These are phyloP conservation scores for Gonapodya prolifera DNA, from an alignment of 192 early-diverging fungal genomes.

Conservation along the genomic window DNA sequence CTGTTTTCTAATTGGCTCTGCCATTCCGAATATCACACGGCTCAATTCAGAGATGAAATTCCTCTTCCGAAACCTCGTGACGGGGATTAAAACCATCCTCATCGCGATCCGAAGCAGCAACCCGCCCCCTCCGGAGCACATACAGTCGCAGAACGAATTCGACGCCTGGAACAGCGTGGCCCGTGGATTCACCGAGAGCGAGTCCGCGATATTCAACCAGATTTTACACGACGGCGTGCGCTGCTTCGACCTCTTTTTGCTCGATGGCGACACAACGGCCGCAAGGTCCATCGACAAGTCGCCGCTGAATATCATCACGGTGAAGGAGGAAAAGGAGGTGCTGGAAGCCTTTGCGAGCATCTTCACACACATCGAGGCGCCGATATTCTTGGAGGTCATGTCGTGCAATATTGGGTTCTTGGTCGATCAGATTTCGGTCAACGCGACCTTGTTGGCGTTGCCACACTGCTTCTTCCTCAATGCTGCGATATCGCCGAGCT, in stretches of 20 bases:
- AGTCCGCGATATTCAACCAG: slow-evolving; percentile 55
- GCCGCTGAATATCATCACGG: slow-evolving; percentile 3
- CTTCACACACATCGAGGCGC: slow-evolving; percentile 71
- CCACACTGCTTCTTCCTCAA: slow-evolving; percentile 79
- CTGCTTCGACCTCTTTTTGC: slow-evolving; percentile 71
- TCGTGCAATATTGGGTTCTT: slow-evolving; percentile 73
- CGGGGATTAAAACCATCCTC: slow-evolving; percentile 72
- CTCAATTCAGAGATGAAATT: slow-evolving; percentile 59
- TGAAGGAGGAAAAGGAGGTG: slow-evolving; percentile 84
- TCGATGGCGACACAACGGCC: slow-evolving; percentile 29
- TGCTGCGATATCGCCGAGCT: slow-evolving; percentile 61
- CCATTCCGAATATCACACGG: neutral
- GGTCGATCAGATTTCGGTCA: slow-evolving; percentile 68
- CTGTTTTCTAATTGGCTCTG: neutral
- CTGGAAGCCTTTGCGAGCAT: slow-evolving; percentile 79
- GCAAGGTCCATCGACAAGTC: neutral
- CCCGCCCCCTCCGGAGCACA: slow-evolving; percentile 32
- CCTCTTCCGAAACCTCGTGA: slow-evolving; percentile 80
- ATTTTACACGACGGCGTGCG: slow-evolving; percentile 64
- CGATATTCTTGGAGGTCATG: slow-evolving; percentile 93
- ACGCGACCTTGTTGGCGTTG: slow-evolving; percentile 62
- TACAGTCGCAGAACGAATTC: slow-evolving; percentile 9
- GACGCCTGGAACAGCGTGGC: slow-evolving; percentile 30
- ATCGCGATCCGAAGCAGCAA: slow-evolving; percentile 59
- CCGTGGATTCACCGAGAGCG: slow-evolving; percentile 52